Evolutionary conservation across 306 rosid genomes (phyloP).

Genomic region (Neltuma alba): DNA sequence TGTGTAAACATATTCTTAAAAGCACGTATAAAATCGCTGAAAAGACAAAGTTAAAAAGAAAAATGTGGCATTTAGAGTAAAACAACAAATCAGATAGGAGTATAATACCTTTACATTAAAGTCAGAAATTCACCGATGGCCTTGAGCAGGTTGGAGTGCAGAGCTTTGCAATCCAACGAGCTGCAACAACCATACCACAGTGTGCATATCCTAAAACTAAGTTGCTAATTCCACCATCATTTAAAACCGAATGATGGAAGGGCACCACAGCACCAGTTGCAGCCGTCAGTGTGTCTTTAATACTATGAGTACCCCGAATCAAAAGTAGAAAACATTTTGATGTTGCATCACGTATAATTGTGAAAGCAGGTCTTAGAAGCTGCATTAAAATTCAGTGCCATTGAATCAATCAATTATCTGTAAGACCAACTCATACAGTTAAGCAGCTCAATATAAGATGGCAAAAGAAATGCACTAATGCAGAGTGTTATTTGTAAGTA

Average conservation of each 20-base stretch:
- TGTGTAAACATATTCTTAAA: background rate
- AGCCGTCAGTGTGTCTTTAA: conserved; percentile 83
- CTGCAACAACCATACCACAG: conserved; percentile 92
- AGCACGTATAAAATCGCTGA: background rate
- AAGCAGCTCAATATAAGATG: conserved; percentile 3
- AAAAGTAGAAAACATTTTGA: conserved; percentile 76
- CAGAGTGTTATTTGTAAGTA: background rate
- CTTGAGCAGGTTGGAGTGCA: conserved; percentile 63
- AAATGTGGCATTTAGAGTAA: background rate
- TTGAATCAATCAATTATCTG: conserved; percentile 26
- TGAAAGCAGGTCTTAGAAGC: conserved; percentile 88
- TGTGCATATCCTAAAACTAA: conserved; percentile 84
- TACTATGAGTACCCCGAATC: conserved; percentile 90
- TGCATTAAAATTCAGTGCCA: conserved; percentile 47
- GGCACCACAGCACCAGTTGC: conserved; percentile 87
- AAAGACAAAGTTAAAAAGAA: background rate
- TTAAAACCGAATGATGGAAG: conserved; percentile 77
- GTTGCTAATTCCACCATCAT: conserved; percentile 76
- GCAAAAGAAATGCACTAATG: background rate
- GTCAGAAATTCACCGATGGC: conserved; percentile 65
- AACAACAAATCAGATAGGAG: background rate
- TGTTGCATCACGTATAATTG: conserved; percentile 59
- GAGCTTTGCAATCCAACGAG: conserved; percentile 83
- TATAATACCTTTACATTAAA: conserved; percentile 61
- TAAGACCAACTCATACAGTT: background rate